These are phyloP conservation scores for Euphorbia peplus DNA, from an alignment of 345 rosid genomes.

Conservation along the genomic window DNA sequence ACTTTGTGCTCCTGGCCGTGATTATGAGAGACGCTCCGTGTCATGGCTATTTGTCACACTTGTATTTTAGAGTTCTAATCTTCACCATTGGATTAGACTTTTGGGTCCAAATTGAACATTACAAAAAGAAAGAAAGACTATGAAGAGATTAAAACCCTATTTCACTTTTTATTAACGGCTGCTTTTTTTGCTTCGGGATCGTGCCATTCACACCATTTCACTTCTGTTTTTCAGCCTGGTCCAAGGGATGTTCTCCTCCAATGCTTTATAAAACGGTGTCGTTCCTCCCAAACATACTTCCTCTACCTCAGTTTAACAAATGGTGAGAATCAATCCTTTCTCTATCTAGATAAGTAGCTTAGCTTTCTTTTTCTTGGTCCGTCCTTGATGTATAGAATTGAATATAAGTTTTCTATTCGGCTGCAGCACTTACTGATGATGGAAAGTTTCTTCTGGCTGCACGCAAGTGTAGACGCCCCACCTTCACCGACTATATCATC, in stretches of 20 bases:
- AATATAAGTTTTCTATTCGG: background rate
- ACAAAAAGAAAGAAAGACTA: too few relatives aligned
- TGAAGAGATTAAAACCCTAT: too few relatives aligned
- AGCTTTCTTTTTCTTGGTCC: background rate
- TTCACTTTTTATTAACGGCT: conserved; percentile 9
- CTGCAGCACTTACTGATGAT: conserved; percentile 24
- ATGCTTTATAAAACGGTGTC: conserved; percentile 35
- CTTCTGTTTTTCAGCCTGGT: conserved; percentile 27
- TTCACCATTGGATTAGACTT: too few relatives aligned
- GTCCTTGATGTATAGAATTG: background rate
- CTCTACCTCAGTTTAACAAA: conserved; percentile 28
- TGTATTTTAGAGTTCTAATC: too few relatives aligned
- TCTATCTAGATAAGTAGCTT: background rate
- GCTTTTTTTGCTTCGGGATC: conserved; percentile 10
- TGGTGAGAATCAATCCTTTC: conserved; percentile 20
- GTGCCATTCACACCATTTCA: background rate
- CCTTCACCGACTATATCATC: conserved; percentile 32
- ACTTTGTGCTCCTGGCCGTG: too few relatives aligned
- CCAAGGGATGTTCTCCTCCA: conserved; percentile 31
- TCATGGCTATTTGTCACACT: too few relatives aligned
- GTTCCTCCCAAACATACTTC: conserved; percentile 27
- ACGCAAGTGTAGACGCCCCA: conserved; percentile 31
- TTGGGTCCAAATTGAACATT: too few relatives aligned
- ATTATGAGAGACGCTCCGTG: too few relatives aligned
- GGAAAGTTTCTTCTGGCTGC: conserved; percentile 39